Evolutionary conservation across 306 rosid genomes (phyloP).

Genomic region (Casuarina glauca): DNA sequence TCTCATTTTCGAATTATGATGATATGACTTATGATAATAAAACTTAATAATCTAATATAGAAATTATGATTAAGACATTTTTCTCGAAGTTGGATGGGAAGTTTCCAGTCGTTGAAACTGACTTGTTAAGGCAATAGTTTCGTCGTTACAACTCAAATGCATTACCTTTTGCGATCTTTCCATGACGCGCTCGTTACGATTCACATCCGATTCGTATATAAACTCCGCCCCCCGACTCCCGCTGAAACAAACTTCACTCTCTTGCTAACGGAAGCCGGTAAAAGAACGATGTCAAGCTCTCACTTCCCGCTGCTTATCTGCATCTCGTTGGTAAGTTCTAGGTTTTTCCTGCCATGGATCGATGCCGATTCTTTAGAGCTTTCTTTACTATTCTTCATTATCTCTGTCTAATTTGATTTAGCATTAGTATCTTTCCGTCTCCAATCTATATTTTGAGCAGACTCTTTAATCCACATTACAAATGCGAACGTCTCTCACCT

Average conservation of each 20-base stretch:
- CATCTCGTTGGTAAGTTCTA: constrained; percentile 44
- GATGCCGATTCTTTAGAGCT: constrained; percentile 31
- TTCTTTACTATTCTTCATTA: constrained; percentile 4
- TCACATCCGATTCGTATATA: not conserved
- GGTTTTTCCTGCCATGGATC: constrained; percentile 24
- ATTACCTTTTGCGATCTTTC: too few relatives aligned
- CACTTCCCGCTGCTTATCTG: constrained; percentile 28
- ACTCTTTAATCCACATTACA: not conserved
- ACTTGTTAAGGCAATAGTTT: too few relatives aligned
- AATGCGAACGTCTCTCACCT: not conserved
- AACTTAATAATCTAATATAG: too few relatives aligned
- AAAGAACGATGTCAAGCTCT: constrained; percentile 10
- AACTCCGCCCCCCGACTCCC: not conserved
- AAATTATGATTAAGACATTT: too few relatives aligned
- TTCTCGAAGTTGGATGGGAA: too few relatives aligned
- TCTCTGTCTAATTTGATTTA: not conserved
- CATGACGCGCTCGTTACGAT: too few relatives aligned
- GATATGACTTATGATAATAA: too few relatives aligned
- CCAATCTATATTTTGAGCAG: not conserved
- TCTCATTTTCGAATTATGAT: too few relatives aligned
- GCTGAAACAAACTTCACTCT: not conserved
- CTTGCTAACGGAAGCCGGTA: not conserved
- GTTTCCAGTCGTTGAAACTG: too few relatives aligned
- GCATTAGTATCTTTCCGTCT: not conserved
- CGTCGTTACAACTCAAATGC: too few relatives aligned